phyloP scores from a whole-genome alignment of 495 filamentous ascomycete species.

The Amniculicola lignicola region DNA sequence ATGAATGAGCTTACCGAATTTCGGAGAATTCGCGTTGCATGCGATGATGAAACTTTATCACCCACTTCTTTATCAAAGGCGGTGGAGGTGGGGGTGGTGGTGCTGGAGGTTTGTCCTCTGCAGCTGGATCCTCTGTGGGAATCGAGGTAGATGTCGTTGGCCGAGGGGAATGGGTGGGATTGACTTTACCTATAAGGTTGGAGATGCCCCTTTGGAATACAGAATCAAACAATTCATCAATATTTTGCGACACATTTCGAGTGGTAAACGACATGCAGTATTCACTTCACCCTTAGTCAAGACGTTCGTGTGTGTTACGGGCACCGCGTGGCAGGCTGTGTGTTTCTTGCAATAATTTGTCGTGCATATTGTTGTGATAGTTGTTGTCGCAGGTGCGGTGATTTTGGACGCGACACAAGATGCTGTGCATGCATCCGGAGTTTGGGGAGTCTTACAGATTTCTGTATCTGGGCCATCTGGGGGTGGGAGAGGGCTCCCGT shows the following conservation, averaged over 20 bases:
- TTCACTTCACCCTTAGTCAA: not conserved
- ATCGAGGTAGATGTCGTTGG: not conserved
- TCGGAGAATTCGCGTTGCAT: not conserved
- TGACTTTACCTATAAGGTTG: too few relatives aligned
- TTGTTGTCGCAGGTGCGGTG: not conserved
- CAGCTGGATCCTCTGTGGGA: not conserved
- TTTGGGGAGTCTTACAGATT: not conserved
- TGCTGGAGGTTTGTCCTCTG: not conserved
- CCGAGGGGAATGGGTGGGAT: too few relatives aligned
- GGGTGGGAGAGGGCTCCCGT: too few relatives aligned
- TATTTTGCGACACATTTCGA: not conserved
- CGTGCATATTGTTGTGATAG: slow-evolving; percentile 6
- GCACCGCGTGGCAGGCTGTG: not conserved
- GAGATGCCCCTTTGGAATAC: too few relatives aligned
- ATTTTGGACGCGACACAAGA: slow-evolving; percentile 5
- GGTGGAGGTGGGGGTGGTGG: not conserved
- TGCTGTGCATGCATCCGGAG: slow-evolving; percentile 7
- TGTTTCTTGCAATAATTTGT: not conserved
- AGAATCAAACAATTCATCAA: not conserved
- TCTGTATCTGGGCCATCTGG: too few relatives aligned
- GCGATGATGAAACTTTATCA: not conserved
- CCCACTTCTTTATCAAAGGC: not conserved
- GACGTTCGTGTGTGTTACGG: not conserved
- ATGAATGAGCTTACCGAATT: not conserved
- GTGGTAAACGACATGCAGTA: not conserved